A percentile compares a stretch with the other conserved stretches of the same genome.
These are phyloP conservation scores for Beta corolliflora DNA, from an alignment of 179 eudicot species.

Conservation along the genomic window DNA sequence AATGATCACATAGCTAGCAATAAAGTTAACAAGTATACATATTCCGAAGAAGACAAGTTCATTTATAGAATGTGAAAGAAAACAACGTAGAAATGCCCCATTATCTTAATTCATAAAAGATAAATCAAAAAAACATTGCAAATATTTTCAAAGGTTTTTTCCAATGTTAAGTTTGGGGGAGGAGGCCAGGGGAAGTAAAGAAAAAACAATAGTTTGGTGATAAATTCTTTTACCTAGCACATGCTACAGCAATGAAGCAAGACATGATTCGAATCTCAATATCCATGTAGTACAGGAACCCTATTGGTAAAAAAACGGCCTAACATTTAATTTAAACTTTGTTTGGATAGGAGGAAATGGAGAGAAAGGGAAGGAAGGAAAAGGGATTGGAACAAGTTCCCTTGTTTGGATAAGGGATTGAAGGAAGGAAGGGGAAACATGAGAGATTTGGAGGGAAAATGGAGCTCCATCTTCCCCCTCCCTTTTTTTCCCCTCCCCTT, in stretches of 20 bases:
- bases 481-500: too few species aligned
- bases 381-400: too few species aligned
- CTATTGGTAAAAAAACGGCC: neutral
- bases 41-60: neutral
- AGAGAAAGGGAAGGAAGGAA: too few species aligned
- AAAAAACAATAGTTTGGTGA: neutral
- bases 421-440: too few species aligned
- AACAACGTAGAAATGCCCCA: neutral
- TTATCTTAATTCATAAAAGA: neutral
- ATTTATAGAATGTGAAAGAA: neutral
- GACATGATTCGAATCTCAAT: neutral
- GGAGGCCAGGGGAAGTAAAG: neutral
- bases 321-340: neutral
- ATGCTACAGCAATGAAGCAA: neutral
- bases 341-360: too few species aligned
- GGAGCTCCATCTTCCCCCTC: too few species aligned
- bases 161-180: neutral
- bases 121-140: neutral
- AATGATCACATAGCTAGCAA: neutral
- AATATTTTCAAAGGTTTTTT: neutral
- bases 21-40: neutral
- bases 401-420: too few species aligned
- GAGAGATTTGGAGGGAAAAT: too few species aligned
- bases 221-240: neutral
- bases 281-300: neutral